Evolutionary conservation across 345 rosid species (phyloP).

Genomic region (Hypericum perforatum): DNA sequence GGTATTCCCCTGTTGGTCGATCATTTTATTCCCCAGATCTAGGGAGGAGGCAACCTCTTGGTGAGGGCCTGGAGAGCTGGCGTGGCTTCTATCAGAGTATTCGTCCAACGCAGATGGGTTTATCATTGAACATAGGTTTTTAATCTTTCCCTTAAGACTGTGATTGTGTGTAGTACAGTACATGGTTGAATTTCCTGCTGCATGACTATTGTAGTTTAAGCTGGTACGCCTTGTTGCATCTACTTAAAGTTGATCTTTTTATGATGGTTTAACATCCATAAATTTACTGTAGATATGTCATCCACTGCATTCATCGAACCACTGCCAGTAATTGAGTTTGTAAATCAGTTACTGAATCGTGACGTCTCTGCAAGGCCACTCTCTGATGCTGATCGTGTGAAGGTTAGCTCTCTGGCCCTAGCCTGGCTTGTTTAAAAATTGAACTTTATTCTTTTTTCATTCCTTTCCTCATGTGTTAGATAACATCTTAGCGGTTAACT

Average conservation of each 20-base stretch:
- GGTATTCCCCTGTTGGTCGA: conserved; percentile 84
- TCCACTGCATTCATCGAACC: conserved; percentile 96
- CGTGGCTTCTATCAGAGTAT: conserved; percentile 96
- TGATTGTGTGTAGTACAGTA: neutral
- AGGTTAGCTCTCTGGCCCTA: conserved; percentile 31
- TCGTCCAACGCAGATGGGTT: conserved; percentile 94
- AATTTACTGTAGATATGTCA: conserved; percentile 61
- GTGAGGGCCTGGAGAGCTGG: conserved; percentile 97
- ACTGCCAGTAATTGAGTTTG: conserved; percentile 66
- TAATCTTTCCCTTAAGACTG: neutral
- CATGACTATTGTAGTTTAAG: neutral
- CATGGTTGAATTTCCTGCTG: neutral
- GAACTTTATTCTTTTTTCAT: neutral
- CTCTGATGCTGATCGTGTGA: conserved; percentile 88
- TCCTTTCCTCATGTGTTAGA: neutral
- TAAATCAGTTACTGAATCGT: conserved; percentile 49
- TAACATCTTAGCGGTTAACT: no score
- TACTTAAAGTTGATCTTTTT: neutral
- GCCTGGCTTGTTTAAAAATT: neutral
- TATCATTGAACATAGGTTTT: conserved; percentile 75
- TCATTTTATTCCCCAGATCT: conserved; percentile 82
- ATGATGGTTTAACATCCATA: neutral
- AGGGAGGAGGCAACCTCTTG: conserved; percentile 71
- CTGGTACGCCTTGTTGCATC: no score
- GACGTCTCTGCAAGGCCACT: conserved; percentile 67